A percentile compares a stretch with the other conserved stretches of the same genome.
These are phyloP conservation scores for Chalaropsis ovoidea DNA, from an alignment of 2,329 filamentous ascomycete genomes.

Conservation along the genomic window DNA sequence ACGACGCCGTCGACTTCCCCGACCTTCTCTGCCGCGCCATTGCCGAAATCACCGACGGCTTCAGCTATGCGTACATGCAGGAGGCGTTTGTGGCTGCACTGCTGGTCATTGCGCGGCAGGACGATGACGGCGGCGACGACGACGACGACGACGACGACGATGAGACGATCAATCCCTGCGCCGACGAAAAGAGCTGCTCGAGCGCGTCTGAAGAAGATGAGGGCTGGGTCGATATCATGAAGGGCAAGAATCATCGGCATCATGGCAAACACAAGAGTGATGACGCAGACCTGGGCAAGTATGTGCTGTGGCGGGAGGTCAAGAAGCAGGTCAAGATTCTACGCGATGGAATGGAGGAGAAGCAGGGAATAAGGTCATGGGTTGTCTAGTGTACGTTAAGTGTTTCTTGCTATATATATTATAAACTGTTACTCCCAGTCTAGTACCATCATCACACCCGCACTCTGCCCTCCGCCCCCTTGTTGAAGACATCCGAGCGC, in stretches of 20 bases:
- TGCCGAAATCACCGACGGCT: slow-evolving; percentile 52
- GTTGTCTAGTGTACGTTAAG: not conserved
- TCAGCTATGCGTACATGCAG: slow-evolving; percentile 61
- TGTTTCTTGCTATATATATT: not conserved
- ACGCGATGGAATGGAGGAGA: slow-evolving; percentile 45
- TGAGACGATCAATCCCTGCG: not conserved
- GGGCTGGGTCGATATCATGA: slow-evolving; percentile 34
- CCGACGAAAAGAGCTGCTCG: not conserved
- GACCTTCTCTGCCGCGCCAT: slow-evolving; percentile 48
- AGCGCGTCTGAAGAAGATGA: slow-evolving; percentile 30
- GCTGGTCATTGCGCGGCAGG: slow-evolving; percentile 44
- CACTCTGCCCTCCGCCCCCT: not conserved
- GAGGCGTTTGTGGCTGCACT: slow-evolving; percentile 57
- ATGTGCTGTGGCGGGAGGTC: slow-evolving; percentile 51
- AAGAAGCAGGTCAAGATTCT: slow-evolving; percentile 53
- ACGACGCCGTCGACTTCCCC: slow-evolving; percentile 48
- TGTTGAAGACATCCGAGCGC: slow-evolving; percentile 42
- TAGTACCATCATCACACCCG: not conserved
- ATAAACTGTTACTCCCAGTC: not conserved
- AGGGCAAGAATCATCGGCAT: slow-evolving; percentile 26
- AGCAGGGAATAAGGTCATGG: not conserved
- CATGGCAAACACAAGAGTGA: not conserved
- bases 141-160: not conserved
- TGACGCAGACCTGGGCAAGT: slow-evolving; percentile 36
- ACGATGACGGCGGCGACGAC: slow-evolving; percentile 26